phyloP scores from a whole-genome alignment of 768 basidiomycete genomes.

The Dioszegia hungarica region DNA sequence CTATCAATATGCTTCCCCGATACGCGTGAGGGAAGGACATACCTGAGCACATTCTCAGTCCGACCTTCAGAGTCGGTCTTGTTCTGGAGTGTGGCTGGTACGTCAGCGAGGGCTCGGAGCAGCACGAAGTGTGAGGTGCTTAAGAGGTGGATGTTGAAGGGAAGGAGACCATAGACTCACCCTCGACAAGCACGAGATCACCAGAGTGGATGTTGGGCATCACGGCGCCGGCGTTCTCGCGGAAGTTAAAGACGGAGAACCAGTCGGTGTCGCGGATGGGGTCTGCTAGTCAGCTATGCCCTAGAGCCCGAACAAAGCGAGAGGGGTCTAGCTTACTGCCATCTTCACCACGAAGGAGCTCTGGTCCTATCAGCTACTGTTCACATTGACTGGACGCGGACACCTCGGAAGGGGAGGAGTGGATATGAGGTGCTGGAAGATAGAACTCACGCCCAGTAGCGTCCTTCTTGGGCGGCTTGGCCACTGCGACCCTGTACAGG shows the following conservation, averaged over 20 bases:
- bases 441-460: constrained; percentile 10
- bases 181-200: constrained; percentile 13
- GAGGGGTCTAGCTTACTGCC: constrained; percentile 13
- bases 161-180: too few relatives aligned
- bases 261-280: constrained; percentile 15
- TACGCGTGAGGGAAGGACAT: neutral
- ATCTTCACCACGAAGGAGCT: constrained; percentile 2
- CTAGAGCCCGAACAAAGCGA: too few relatives aligned
- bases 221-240: constrained; percentile 1
- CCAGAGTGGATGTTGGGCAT: constrained; percentile 9
- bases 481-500: constrained; percentile 11
- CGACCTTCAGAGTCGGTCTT: neutral
- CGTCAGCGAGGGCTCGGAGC: neutral
- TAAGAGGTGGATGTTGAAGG: too few relatives aligned
- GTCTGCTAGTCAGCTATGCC: constrained; percentile 1
- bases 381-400: neutral
- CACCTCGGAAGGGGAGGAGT: too few relatives aligned
- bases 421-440: neutral
- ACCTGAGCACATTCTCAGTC: neutral
- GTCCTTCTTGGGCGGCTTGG: constrained; percentile 14
- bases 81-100: neutral
- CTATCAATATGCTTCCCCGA: neutral
- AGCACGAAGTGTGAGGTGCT: too few relatives aligned
- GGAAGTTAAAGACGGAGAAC: constrained; percentile 22
- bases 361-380: constrained; percentile 5